Conservation (phyloP, 2,329 filamentous ascomycete genomes). For the Hortaea werneckii region DNA sequence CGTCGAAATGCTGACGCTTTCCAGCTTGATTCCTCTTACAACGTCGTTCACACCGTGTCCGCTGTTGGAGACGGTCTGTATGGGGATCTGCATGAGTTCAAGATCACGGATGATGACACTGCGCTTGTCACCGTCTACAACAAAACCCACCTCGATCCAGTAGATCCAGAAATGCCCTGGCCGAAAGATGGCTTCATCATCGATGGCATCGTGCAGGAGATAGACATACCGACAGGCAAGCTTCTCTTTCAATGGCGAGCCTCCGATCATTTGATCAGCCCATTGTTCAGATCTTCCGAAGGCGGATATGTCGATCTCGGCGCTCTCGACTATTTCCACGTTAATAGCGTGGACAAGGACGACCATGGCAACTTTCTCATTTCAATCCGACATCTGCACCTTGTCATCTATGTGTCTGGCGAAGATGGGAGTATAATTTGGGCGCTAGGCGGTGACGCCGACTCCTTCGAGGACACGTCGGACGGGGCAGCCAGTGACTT, state of each 20-base stretch:
- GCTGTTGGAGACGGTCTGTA: constrained; percentile 24
- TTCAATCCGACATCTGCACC: constrained; percentile 40
- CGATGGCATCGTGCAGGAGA: constrained; percentile 36
- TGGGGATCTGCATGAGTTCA: constrained; percentile 35
- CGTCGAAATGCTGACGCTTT: constrained; percentile 1
- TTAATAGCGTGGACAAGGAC: constrained; percentile 47
- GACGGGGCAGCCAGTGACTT: constrained; percentile 23
- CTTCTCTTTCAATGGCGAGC: constrained; percentile 33
- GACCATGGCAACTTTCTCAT: constrained; percentile 42
- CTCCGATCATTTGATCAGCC: constrained; percentile 19
- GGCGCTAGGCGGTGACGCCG: constrained; percentile 32
- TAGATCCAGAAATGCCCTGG: constrained; percentile 7
- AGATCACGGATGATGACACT: constrained; percentile 31
- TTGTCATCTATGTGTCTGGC: constrained; percentile 38
- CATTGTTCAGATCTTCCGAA: neutral
- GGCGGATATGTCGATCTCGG: constrained; percentile 1
- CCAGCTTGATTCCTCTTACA: constrained; percentile 27
- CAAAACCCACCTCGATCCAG: constrained; percentile 13
- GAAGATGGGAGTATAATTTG: constrained; percentile 41
- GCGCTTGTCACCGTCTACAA: constrained; percentile 36
- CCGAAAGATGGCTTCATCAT: constrained; percentile 29
- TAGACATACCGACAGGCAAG: constrained; percentile 30
- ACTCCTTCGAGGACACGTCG: constrained; percentile 18
- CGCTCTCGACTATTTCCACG: constrained; percentile 44
- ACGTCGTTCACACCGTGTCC: constrained; percentile 29